These are phyloP conservation scores for Paraglomus occultum DNA, from an alignment of 192 early-diverging fungal genomes.

Conservation along the genomic window DNA sequence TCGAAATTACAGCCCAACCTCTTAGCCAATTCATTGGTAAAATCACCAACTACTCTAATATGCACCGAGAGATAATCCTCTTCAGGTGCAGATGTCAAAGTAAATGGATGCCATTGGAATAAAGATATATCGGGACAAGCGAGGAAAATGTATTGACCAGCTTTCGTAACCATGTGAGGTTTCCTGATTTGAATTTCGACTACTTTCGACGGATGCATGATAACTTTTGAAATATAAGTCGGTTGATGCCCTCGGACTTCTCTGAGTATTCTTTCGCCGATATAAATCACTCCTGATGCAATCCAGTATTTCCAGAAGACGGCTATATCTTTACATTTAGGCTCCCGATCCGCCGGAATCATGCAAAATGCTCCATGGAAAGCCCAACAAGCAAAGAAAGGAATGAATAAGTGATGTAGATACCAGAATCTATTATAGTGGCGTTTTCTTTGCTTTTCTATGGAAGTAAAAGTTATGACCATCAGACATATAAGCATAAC, in stretches of 20 bases:
- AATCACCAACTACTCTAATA: slow-evolving; percentile 76
- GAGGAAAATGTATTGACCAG: slow-evolving; percentile 81
- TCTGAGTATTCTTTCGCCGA: slow-evolving; percentile 69
- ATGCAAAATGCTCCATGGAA: slow-evolving; percentile 86
- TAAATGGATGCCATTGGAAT: slow-evolving; percentile 84
- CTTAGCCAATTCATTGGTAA: slow-evolving; percentile 66
- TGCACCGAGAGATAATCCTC: slow-evolving; percentile 75
- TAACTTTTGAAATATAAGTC: slow-evolving; percentile 76
- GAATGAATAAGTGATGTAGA: slow-evolving; percentile 81
- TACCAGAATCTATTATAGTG: slow-evolving; percentile 81
- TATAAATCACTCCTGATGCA: slow-evolving; percentile 60
- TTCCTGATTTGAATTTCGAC: slow-evolving; percentile 80
- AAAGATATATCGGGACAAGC: slow-evolving; percentile 70
- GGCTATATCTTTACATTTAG: slow-evolving; percentile 69
- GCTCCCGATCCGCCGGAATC: slow-evolving; percentile 62
- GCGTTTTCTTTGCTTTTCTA: slow-evolving; percentile 48
- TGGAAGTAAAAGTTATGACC: slow-evolving; percentile 73
- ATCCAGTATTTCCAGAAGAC: slow-evolving; percentile 84
- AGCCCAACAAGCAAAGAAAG: slow-evolving; percentile 77
- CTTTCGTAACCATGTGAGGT: slow-evolving; percentile 51
- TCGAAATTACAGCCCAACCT: slow-evolving; percentile 67
- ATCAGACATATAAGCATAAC: slow-evolving; percentile 71
- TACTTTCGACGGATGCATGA: slow-evolving; percentile 79
- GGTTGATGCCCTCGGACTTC: slow-evolving; percentile 66
- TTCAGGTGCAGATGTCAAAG: slow-evolving; percentile 77